Evolutionary conservation across 495 filamentous ascomycete species (phyloP).

Genomic region (Pyrenula aspistea): DNA sequence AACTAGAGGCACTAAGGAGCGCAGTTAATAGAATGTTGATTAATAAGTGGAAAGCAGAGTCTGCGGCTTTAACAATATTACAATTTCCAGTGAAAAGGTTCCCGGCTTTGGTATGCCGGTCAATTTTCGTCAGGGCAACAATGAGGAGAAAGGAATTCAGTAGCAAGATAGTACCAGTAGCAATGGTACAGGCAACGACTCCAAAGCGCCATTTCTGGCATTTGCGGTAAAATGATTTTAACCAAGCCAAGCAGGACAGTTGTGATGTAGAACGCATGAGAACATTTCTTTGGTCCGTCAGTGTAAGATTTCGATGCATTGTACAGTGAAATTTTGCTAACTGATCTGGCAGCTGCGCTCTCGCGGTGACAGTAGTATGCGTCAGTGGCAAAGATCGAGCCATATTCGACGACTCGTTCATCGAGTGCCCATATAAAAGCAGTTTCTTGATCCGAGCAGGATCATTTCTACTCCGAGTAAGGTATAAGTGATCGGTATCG

Average conservation of each 20-base stretch:
- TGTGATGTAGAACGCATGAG: no score
- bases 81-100: not conserved
- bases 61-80: not conserved
- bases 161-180: not conserved
- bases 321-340: no score
- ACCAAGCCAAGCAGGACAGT: not conserved
- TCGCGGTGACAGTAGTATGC: no score
- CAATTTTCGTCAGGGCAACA: not conserved
- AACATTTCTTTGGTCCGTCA: no score
- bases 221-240: not conserved
- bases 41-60: slow-evolving; percentile 9
- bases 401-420: no score
- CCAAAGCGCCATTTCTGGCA: not conserved
- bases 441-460: no score
- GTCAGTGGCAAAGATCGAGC: no score
- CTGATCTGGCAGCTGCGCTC: no score
- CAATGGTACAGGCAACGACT: not conserved
- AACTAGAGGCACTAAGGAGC: slow-evolving; percentile 24
- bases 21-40: slow-evolving; percentile 24
- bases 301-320: no score
- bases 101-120: not conserved
- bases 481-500: no score
- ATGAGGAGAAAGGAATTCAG: not conserved
- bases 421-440: no score
- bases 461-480: no score